These are phyloP conservation scores for Candida andamanensis DNA, from an alignment of 805 yeast species.

Conservation along the genomic window DNA sequence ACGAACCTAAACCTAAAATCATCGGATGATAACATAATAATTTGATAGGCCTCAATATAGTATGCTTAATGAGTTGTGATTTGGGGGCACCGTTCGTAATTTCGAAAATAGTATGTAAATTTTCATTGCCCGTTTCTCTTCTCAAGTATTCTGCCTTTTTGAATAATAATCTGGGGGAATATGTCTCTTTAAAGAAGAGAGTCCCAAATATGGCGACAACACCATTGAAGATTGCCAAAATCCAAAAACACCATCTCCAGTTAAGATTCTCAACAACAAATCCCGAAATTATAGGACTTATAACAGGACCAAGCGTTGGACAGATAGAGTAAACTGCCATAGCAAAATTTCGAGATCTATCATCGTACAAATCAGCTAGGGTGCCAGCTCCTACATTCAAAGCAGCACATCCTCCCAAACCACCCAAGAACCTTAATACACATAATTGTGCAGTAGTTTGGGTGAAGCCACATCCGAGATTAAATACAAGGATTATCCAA, in stretches of 20 bases:
- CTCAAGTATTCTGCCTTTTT: conserved; percentile 23
- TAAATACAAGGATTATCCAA: conserved; percentile 31
- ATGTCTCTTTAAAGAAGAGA: conserved; percentile 29
- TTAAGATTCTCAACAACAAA: conserved; percentile 25
- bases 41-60: conserved; percentile 29
- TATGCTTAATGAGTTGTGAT: conserved; percentile 14
- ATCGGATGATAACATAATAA: conserved; percentile 32
- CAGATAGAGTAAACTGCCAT: conserved; percentile 33
- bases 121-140: conserved; percentile 29
- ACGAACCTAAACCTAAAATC: conserved; percentile 36
- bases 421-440: conserved; percentile 30
- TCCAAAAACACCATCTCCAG: conserved; percentile 37
- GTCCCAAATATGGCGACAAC: conserved; percentile 27
- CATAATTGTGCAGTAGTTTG: conserved; percentile 28
- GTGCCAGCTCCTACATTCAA: conserved; percentile 37
- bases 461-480: conserved; percentile 33
- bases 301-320: conserved; percentile 35
- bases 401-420: conserved; percentile 35
- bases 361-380: conserved; percentile 32
- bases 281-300: conserved; percentile 35
- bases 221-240: conserved; percentile 31
- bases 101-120: conserved; percentile 35
- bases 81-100: conserved; percentile 19
- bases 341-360: conserved; percentile 26
- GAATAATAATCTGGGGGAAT: conserved; percentile 29